A percentile compares a stretch with the other conserved stretches of the same genome.
Evolutionary conservation across 176 grass and related monocot species (phyloP).

Genomic region (barley (Hordeum vulgare)): DNA sequence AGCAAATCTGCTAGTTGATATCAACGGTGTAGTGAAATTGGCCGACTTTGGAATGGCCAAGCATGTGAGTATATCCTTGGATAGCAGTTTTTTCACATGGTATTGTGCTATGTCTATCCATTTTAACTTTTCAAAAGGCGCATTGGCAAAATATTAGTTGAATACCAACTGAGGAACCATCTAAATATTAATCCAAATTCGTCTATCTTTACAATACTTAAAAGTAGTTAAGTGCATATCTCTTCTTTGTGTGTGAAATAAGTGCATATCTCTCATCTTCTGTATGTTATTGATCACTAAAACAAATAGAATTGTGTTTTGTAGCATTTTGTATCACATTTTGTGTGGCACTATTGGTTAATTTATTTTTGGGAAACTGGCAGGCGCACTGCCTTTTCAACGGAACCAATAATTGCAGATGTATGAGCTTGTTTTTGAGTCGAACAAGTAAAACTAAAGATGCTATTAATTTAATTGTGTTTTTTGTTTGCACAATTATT

Average conservation of each 20-base stretch:
- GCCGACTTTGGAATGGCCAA: constrained; percentile 99
- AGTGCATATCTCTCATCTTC: neutral
- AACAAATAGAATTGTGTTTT: neutral
- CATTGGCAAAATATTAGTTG: neutral
- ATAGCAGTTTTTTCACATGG: constrained; percentile 9
- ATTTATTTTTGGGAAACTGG: neutral
- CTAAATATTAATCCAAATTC: neutral
- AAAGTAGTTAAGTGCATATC: neutral
- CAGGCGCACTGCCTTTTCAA: neutral
- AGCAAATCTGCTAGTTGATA: constrained; percentile 91
- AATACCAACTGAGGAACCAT: neutral
- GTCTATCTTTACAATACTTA: neutral
- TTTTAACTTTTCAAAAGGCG: neutral
- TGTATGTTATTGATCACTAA: constrained; percentile 1
- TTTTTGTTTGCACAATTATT: neutral
- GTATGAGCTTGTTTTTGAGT: neutral
- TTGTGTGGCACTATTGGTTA: neutral
- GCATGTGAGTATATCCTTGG: constrained; percentile 50
- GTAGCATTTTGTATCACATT: neutral
- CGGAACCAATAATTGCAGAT: neutral
- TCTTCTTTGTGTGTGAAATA: neutral
- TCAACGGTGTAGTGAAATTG: constrained; percentile 76
- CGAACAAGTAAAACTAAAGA: neutral
- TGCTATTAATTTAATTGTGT: neutral
- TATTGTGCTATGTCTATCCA: neutral